Evolutionary conservation across 2,329 filamentous ascomycete species (phyloP), one percentile per base, ranked within the genome.

Genomic region (Lachnellula arida): DNA sequence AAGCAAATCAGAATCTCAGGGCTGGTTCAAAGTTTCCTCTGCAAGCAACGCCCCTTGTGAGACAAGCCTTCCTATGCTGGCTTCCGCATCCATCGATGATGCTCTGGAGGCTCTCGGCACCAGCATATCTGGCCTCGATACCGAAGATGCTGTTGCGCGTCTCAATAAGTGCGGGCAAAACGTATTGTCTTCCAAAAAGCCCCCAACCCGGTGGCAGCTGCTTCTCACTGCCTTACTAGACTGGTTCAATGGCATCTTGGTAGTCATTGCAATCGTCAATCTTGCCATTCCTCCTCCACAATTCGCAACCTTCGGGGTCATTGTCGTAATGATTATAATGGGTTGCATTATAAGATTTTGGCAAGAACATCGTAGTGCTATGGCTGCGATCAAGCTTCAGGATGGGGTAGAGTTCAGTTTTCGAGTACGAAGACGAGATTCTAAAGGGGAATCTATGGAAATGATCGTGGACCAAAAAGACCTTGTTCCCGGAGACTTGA

Each of bases 401-500:
- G 43, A 40, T 25, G 37, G 39, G n/a, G 17, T 34, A 7, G n/a
- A 42, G 14, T 19, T 28, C 5, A n/a, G 35, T 14, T 42, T 48
- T 23, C 22, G 48, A 9, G 54, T 52, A 6, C 28, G 48, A 19
- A 52, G 32, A n/a, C 28, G 15, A 40, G 14, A 17, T 23, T 1
- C 7, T 5, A 12, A 44, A 22, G 17, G 14, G 28, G 19, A 28
- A 6, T 32, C 7, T 6, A 14, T 22, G 4, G 42, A 56, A 15
- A 17, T 48, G 7, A 42, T 51, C 14, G 34, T 49, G 19, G 50
- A 51, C 22, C 14, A 44, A 15, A 53, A 23, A 32, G 17, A 43
- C n/a, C 22, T 59, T 11, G 50, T 56, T 8, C 43, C 22, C 22
- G 57, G 57, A 22, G 54, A 59, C 43, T 46, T 56, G n/a, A 23